Conservation (phyloP, 2,329 filamentous ascomycete species). For the Blumeria hordei region DNA sequence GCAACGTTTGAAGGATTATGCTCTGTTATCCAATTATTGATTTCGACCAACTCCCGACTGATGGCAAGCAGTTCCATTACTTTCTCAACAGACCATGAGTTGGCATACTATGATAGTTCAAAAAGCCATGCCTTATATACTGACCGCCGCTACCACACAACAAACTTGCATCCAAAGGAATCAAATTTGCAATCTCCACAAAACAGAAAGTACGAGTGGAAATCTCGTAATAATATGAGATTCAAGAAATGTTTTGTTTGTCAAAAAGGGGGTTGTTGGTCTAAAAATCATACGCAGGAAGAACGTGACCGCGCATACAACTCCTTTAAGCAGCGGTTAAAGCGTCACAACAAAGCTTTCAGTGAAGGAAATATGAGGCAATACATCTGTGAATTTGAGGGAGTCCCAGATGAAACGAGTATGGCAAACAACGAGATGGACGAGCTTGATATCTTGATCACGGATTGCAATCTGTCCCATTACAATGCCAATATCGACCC, state of each 20-base stretch:
- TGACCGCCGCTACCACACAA: not conserved
- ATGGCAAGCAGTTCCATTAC: no score
- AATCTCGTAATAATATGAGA: not conserved
- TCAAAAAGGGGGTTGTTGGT: not conserved
- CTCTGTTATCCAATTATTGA: not conserved
- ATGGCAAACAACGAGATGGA: not conserved
- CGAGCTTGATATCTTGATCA: not conserved
- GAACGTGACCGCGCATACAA: not conserved
- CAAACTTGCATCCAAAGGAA: not conserved
- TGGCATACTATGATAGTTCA: no score
- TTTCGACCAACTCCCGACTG: not conserved
- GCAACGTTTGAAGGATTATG: not conserved
- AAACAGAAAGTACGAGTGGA: not conserved
- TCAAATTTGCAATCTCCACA: not conserved
- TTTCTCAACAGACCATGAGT: no score
- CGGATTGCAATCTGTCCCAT: not conserved
- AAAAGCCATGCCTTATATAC: not conserved
- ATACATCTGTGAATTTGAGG: not conserved
- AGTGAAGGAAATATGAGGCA: not conserved
- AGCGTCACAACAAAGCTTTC: not conserved
- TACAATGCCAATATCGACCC: not conserved
- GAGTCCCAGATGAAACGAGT: not conserved
- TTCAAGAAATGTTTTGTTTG: slow-evolving; percentile 1
- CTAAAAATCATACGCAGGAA: not conserved
- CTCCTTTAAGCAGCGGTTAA: not conserved